phyloP scores from a whole-genome alignment of 2,329 filamentous ascomycete species.

The Colletotrichum aenigma region DNA sequence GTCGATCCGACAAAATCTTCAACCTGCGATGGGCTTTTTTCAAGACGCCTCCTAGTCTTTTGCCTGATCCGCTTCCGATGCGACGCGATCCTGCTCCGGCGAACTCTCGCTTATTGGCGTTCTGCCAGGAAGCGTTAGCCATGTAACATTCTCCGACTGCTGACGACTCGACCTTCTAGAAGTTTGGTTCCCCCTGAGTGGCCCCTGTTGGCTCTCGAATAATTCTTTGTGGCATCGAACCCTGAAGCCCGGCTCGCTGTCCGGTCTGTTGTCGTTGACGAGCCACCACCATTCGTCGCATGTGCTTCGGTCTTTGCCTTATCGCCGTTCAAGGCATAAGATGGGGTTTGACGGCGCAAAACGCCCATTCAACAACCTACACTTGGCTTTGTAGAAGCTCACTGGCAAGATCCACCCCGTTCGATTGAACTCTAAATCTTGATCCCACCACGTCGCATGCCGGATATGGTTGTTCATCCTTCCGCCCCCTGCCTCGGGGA shows the following conservation, averaged over 20 bases:
- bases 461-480: constrained; percentile 3
- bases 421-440: not conserved
- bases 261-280: not conserved
- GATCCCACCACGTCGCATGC: not conserved
- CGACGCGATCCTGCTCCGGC: not conserved
- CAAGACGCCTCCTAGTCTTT: not conserved
- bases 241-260: not conserved
- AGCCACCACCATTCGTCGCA: not conserved
- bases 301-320: not conserved
- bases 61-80: not conserved
- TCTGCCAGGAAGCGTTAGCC: not conserved
- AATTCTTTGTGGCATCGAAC: not conserved
- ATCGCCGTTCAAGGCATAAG: not conserved
- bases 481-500: constrained; percentile 7
- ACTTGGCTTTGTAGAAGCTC: not conserved
- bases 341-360: not conserved
- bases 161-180: constrained; percentile 8
- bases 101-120: not conserved
- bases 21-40: not conserved
- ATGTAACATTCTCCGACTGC: not conserved
- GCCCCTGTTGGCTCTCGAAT: not conserved
- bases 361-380: not conserved
- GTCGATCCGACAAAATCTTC: constrained; percentile 3
- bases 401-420: not conserved
- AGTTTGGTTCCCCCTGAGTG: not conserved